Evolutionary conservation across 2,329 filamentous ascomycete species (phyloP).

Genomic region (Trichoderma afroharzianum): DNA sequence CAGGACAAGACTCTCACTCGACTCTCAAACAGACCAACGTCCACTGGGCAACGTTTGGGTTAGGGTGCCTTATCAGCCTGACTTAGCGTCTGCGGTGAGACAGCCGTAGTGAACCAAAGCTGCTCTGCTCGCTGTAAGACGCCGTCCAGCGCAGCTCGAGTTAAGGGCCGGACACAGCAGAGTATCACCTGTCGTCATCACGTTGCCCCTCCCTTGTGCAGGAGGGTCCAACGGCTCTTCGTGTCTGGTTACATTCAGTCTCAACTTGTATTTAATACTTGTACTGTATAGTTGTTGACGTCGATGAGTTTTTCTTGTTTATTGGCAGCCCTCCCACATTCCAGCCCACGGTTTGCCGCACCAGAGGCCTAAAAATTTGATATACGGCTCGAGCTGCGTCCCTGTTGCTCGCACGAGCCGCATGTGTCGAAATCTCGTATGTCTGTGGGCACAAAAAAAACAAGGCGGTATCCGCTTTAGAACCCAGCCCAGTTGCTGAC

Average conservation of each 20-base stretch:
- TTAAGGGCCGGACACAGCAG: neutral
- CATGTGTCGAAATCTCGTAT: slow-evolving; percentile 12
- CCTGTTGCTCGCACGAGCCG: neutral
- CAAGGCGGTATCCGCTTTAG: slow-evolving; percentile 14
- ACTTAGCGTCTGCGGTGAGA: slow-evolving; percentile 16
- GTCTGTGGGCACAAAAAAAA: slow-evolving; percentile 5
- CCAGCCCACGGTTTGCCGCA: neutral
- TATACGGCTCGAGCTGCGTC: neutral
- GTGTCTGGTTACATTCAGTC: neutral
- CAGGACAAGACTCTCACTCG: neutral
- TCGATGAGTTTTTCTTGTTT: neutral
- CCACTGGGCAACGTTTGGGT: slow-evolving; percentile 11
- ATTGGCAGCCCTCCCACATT: neutral
- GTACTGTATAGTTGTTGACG: neutral
- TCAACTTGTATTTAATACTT: neutral
- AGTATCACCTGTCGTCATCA: slow-evolving; percentile 17
- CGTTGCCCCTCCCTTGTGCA: slow-evolving; percentile 17
- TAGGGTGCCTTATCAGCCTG: slow-evolving; percentile 6
- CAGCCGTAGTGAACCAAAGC: slow-evolving; percentile 3
- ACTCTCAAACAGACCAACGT: neutral
- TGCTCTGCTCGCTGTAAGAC: neutral
- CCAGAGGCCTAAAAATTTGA: neutral
- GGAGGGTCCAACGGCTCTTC: slow-evolving; percentile 7
- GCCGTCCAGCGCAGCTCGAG: neutral
- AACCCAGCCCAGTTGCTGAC: slow-evolving; percentile 17